Conservation (phyloP, 2,329 filamentous ascomycete species). For the Pyrenochaeta sp. region DNA sequence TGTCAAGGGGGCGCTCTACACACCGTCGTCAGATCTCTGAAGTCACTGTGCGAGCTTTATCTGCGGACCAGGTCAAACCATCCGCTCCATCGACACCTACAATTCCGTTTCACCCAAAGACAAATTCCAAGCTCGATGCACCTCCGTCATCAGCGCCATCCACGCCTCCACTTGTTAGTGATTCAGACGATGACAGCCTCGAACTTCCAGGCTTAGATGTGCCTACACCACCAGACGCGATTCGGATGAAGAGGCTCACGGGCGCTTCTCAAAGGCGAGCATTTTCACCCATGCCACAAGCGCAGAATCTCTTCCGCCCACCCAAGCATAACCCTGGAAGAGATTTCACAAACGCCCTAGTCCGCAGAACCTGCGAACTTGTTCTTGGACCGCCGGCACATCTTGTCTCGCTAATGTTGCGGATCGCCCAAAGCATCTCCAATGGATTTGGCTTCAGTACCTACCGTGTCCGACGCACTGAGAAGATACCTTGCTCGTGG, state of each 20-base stretch:
- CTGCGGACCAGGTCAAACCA: slow-evolving; percentile 19
- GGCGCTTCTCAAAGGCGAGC: slow-evolving; percentile 66
- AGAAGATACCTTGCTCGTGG: slow-evolving; percentile 62
- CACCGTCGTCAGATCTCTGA: slow-evolving; percentile 50
- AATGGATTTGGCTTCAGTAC: slow-evolving; percentile 51
- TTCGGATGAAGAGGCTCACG: slow-evolving; percentile 51
- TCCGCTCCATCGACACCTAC: slow-evolving; percentile 33
- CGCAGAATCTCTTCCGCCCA: slow-evolving; percentile 71
- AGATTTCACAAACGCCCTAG: slow-evolving; percentile 63
- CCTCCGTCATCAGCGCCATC: slow-evolving; percentile 47
- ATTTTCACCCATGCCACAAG: slow-evolving; percentile 72
- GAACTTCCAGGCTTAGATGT: slow-evolving; percentile 50
- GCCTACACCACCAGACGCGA: slow-evolving; percentile 50
- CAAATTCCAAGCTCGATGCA: slow-evolving; percentile 28
- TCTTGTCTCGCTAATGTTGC: slow-evolving; percentile 79
- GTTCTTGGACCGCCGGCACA: slow-evolving; percentile 82
- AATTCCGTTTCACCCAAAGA: slow-evolving; percentile 21
- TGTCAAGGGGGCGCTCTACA: slow-evolving; percentile 36
- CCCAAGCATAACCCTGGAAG: slow-evolving; percentile 48
- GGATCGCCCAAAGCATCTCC: slow-evolving; percentile 79
- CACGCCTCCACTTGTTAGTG: slow-evolving; percentile 56
- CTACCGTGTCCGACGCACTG: slow-evolving; percentile 39
- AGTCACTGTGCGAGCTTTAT: slow-evolving; percentile 41
- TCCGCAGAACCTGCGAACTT: slow-evolving; percentile 79
- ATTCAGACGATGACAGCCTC: slow-evolving; percentile 55